Conservation (phyloP, 2,329 filamentous ascomycete genomes). For the Talaromyces piceae region DNA sequence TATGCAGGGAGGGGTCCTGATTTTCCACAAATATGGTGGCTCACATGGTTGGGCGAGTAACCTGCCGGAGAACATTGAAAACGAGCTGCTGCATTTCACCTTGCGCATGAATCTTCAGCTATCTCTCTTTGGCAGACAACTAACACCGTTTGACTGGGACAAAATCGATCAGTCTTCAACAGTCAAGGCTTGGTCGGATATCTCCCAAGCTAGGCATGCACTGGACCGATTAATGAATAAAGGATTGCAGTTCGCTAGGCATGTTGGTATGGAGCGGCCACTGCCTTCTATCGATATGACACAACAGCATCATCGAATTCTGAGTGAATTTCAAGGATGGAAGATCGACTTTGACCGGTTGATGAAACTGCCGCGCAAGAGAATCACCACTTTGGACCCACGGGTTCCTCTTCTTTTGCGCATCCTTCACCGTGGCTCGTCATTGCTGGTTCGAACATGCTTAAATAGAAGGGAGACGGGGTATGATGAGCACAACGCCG, state of each 20-base stretch:
- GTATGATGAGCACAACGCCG: background rate
- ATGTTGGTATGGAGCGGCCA: background rate
- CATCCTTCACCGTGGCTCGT: background rate
- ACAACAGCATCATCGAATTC: background rate
- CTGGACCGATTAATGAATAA: background rate
- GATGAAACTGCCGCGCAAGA: background rate
- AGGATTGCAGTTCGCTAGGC: background rate
- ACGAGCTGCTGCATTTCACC: constrained; percentile 14
- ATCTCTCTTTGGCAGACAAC: constrained; percentile 14
- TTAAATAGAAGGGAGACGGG: background rate
- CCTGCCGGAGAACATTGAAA: constrained; percentile 2
- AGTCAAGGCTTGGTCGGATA: background rate
- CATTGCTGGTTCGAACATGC: background rate
- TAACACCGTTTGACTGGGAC: constrained; percentile 8
- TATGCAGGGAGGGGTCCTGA: constrained; percentile 16
- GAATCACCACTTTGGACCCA: background rate
- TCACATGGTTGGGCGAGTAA: background rate
- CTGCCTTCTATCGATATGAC: background rate
- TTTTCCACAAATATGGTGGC: constrained; percentile 9
- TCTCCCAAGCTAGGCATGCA: background rate
- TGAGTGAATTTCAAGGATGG: background rate
- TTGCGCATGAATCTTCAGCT: constrained; percentile 17
- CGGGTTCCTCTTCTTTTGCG: background rate
- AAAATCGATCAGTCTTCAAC: background rate
- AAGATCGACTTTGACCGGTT: background rate